These are phyloP conservation scores for Verticillium isaacii DNA, from an alignment of 2,329 filamentous ascomycete species.

Conservation along the genomic window DNA sequence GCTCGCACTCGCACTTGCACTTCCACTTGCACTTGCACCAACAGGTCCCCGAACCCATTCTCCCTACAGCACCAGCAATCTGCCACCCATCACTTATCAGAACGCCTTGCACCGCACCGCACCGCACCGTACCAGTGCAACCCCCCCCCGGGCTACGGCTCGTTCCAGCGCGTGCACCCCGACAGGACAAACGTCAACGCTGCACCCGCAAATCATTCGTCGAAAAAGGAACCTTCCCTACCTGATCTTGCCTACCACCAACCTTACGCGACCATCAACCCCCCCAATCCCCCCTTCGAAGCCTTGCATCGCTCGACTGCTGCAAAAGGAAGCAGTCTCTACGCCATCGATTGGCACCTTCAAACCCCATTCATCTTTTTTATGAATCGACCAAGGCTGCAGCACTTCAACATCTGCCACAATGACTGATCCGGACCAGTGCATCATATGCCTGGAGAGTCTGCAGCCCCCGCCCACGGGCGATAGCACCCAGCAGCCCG, in stretches of 20 bases:
- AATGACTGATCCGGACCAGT: constrained; percentile 57
- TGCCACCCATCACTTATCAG: background rate
- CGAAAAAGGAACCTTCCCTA: background rate
- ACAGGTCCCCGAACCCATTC: too few species aligned
- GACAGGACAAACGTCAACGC: background rate
- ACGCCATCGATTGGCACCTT: background rate
- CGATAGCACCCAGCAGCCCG: constrained; percentile 13
- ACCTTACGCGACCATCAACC: background rate
- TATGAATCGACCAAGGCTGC: constrained; percentile 39
- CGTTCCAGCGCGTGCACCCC: background rate
- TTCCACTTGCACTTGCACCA: background rate
- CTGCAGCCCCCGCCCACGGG: constrained; percentile 33
- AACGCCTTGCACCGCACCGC: background rate
- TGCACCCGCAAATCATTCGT: background rate
- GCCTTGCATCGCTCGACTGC: background rate
- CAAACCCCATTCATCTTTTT: constrained; percentile 18
- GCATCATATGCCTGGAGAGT: constrained; percentile 65
- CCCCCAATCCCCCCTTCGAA: background rate
- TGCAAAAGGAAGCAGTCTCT: background rate
- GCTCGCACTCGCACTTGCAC: background rate
- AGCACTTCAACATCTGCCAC: constrained; percentile 33
- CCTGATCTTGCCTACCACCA: background rate
- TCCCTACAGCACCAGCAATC: background rate
- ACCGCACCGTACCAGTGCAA: background rate
- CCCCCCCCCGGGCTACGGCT: background rate